A percentile compares a stretch with the other conserved stretches of the same genome.
These are phyloP conservation scores for Cadophora gregata DNA, from an alignment of 2,329 filamentous ascomycete genomes.

Conservation along the genomic window DNA sequence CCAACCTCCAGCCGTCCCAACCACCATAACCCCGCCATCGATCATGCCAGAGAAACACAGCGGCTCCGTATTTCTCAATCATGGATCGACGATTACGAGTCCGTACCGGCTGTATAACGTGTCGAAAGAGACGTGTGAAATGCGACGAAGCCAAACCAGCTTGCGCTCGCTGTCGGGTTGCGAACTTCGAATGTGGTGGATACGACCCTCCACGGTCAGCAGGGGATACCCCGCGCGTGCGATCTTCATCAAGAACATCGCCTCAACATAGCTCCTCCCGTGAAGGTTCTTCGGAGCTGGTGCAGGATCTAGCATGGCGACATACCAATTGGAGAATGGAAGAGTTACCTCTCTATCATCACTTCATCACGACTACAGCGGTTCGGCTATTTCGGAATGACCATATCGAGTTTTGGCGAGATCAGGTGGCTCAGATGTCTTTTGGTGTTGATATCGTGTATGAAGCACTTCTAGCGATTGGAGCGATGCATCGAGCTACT, in stretches of 20 bases:
- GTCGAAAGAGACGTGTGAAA: constrained; percentile 34
- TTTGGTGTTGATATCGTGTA: constrained; percentile 34
- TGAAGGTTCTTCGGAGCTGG: not conserved
- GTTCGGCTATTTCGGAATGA: constrained; percentile 31
- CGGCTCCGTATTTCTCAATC: not conserved
- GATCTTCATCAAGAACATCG: not conserved
- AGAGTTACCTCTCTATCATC: constrained; percentile 37
- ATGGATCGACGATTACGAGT: constrained; percentile 13
- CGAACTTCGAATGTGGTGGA: constrained; percentile 33
- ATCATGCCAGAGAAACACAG: not conserved
- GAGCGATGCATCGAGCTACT: constrained; percentile 33
- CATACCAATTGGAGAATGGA: constrained; percentile 34
- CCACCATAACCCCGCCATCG: not conserved
- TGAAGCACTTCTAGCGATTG: constrained; percentile 34
- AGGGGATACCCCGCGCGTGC: not conserved
- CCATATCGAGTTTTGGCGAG: constrained; percentile 36
- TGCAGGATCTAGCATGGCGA: constrained; percentile 25
- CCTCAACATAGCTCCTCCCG: constrained; percentile 5
- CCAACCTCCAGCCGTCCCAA: not conserved
- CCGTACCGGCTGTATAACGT: constrained; percentile 37
- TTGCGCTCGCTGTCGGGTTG: constrained; percentile 32
- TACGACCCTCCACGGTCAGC: constrained; percentile 24
- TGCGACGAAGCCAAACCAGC: constrained; percentile 35
- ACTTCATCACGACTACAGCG: constrained; percentile 37
- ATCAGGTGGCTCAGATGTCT: constrained; percentile 37